phyloP scores from a whole-genome alignment of 805 yeast species.

The Yarrowia deformans region DNA sequence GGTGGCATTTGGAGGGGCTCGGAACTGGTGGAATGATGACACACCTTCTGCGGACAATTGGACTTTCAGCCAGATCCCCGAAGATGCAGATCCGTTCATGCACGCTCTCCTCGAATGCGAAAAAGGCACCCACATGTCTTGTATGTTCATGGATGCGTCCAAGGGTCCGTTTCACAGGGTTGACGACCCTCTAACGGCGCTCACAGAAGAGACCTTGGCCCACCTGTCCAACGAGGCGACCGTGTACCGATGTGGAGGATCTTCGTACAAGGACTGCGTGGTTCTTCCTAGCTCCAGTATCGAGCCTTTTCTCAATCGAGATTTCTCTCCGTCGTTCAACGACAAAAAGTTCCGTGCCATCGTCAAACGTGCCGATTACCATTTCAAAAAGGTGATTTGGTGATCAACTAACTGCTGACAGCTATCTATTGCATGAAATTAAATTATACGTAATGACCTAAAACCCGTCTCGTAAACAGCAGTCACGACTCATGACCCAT shows the following conservation, averaged over 20 bases:
- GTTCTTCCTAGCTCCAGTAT: background rate
- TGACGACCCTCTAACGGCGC: background rate
- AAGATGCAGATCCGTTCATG: background rate
- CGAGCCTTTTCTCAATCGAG: background rate
- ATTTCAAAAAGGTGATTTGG: background rate
- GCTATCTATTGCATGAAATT: no score
- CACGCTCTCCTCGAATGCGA: background rate
- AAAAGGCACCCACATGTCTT: background rate
- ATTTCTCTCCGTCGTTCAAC: background rate
- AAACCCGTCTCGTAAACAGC: no score
- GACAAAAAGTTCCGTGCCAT: background rate
- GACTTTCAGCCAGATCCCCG: background rate
- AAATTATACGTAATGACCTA: no score
- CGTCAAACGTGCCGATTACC: background rate
- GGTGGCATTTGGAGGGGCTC: background rate
- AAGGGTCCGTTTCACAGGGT: background rate
- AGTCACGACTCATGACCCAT: slow-evolving; percentile 11
- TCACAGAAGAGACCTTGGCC: background rate
- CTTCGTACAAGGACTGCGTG: slow-evolving; percentile 18
- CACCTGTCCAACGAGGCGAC: background rate
- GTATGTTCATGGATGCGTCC: background rate
- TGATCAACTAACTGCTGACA: background rate
- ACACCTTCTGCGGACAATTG: background rate
- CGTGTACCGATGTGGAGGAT: background rate
- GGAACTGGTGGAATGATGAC: background rate